These are phyloP conservation scores for Fagopyrum esculentum DNA, from an alignment of 148 eudicot species.

Conservation along the genomic window DNA sequence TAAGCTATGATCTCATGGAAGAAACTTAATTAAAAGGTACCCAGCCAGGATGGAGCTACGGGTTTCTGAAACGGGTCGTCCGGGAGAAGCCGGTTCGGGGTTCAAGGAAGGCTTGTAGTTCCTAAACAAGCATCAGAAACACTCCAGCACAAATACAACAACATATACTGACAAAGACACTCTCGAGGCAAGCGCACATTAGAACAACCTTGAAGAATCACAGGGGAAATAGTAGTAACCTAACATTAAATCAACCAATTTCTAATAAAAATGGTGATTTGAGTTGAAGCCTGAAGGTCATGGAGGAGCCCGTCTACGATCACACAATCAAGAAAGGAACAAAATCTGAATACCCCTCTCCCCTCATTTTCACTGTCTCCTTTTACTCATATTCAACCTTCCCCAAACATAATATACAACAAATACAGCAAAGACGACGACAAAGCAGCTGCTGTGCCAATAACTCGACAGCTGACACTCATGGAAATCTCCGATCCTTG, in stretches of 20 bases:
- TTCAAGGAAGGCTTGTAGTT: too few relatives aligned
- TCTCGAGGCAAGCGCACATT: too few relatives aligned
- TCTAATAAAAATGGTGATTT: not conserved
- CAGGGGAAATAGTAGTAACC: too few relatives aligned
- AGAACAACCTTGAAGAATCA: too few relatives aligned
- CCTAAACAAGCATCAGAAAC: too few relatives aligned
- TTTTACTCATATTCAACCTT: not conserved
- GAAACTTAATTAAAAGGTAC: too few relatives aligned
- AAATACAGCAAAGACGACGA: not conserved
- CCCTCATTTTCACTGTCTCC: not conserved
- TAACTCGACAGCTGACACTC: not conserved
- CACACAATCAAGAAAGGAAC: not conserved
- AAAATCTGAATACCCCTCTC: not conserved
- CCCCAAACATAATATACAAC: constrained; percentile 7
- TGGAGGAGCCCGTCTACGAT: constrained; percentile 2
- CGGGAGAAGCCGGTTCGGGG: constrained; percentile 19
- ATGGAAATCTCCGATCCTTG: not conserved
- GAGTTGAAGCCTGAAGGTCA: constrained; percentile 8
- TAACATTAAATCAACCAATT: not conserved
- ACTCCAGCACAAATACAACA: too few relatives aligned
- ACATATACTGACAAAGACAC: too few relatives aligned
- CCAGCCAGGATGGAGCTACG: constrained; percentile 21
- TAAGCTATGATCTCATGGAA: too few relatives aligned
- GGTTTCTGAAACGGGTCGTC: constrained; percentile 18
- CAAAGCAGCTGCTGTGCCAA: not conserved